phyloP scores from a whole-genome alignment of 805 yeast species.

The Cyberlindnera saturnus region DNA sequence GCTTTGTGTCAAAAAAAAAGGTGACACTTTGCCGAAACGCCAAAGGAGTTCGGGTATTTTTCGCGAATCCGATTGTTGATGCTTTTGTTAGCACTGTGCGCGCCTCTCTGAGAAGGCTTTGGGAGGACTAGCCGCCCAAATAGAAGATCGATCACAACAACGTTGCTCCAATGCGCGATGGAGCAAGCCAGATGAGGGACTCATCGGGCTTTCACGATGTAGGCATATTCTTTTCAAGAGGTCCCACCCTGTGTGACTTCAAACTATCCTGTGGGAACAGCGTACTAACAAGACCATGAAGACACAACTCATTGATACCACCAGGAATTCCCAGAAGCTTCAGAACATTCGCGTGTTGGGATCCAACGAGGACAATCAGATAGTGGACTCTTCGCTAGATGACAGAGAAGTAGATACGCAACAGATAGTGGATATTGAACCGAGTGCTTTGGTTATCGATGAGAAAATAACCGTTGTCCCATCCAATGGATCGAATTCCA shows the following conservation, averaged over 20 bases:
- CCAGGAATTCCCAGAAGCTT: slow-evolving; percentile 6
- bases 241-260: background rate
- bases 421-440: slow-evolving; percentile 8
- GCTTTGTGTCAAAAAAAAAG: no score
- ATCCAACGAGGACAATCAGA: slow-evolving; percentile 17
- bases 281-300: slow-evolving; percentile 11
- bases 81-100: no score
- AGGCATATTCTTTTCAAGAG: background rate
- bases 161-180: background rate
- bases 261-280: no score
- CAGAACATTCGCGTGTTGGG: slow-evolving; percentile 11
- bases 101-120: no score
- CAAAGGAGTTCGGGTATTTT: no score
- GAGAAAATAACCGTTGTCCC: background rate
- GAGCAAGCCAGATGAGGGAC: background rate
- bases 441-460: slow-evolving; percentile 3
- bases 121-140: no score
- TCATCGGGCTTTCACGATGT: slow-evolving; percentile 5
- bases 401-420: slow-evolving; percentile 17
- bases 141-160: no score
- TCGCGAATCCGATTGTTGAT: no score
- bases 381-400: slow-evolving; percentile 23
- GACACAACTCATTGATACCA: slow-evolving; percentile 17
- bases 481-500: background rate
- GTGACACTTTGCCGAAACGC: no score